Conservation (phyloP, 306 rosid genomes). For the Pueraria montana region DNA sequence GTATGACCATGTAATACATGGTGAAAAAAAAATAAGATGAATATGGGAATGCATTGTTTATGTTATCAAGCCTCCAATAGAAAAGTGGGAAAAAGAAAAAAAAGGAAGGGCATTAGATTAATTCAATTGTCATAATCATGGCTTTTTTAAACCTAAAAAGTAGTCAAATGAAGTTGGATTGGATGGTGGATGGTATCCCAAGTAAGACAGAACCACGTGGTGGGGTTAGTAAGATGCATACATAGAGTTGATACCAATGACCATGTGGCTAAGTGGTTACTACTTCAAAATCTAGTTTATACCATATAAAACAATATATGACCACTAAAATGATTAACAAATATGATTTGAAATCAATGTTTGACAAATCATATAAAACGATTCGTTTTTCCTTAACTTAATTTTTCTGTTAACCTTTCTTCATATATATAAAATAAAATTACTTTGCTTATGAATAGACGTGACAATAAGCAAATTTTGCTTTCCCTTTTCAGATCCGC, state of each 20-base stretch:
- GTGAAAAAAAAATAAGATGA: not conserved
- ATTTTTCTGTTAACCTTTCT: not conserved
- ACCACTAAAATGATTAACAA: not conserved
- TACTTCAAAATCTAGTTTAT: constrained; percentile 12
- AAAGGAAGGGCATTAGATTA: constrained; percentile 36
- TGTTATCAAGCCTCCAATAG: constrained; percentile 5
- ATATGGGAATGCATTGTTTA: constrained; percentile 25
- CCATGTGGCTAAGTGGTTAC: not conserved
- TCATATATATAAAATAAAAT: not conserved
- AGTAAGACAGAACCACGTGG: constrained; percentile 44
- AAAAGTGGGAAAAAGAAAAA: not conserved
- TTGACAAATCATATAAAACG: not conserved
- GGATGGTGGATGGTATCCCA: constrained; percentile 50
- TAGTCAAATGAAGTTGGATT: constrained; percentile 41
- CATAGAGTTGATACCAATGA: not conserved
- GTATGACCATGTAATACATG: not conserved
- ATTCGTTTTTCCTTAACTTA: not conserved
- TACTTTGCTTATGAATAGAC: not conserved
- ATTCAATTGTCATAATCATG: constrained; percentile 57
- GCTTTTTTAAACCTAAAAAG: constrained; percentile 49
- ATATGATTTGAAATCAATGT: not conserved
- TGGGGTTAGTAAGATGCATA: constrained; percentile 13
- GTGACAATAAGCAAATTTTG: not conserved
- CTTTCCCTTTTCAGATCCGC: not conserved
- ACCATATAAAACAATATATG: not conserved